Evolutionary conservation across 345 rosid genomes (phyloP), one percentile per base, ranked within the genome.

Genomic region (Corchorus capsularis): DNA sequence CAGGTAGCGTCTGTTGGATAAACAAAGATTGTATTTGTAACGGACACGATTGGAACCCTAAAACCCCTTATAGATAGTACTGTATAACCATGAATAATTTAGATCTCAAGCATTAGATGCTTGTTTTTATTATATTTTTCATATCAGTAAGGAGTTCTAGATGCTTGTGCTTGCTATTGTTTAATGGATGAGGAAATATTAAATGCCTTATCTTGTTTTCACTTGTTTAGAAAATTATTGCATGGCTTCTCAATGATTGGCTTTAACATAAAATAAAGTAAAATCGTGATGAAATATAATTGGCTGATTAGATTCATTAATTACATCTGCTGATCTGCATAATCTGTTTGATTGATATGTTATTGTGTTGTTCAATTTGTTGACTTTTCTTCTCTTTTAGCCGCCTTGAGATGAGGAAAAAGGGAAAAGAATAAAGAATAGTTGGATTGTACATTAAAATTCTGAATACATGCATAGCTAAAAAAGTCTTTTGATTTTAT

Each of bases 1-100:
- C 27, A 27, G 27, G 27, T 27, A 27, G 27, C 27, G 27, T 27
- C 27, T 27, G 27, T 27, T 8, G 73, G 86, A 54, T 85, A 75
- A 83, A 72, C 55, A n/a, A 39, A 27, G 34, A 16, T 50, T 2
- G 50, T 57, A 69, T 69, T 50, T 16, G 50, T 43, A 52, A 16
- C 17, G 60, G 47, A 43, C 60, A 4, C 73, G 17, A 17, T 27
- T 0, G 27, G 16, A 69, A 69, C 34, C 73, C 46, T 9, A 5
- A 50, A 15, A 15, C 9, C 43, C 1, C 8, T 55, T 69, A 4
- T 4, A 7, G 47, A 4, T 32, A 49, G 43, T 17, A 49, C 49
- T 32, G 15, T 50, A 49, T 49, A 20, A 7, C 47, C 19, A 65
- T 5, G 56, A 27, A 32, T 6, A 68, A 8, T 27, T 69, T 49